Conservation (phyloP, 768 basidiomycete species). For the Austroboletus eburneus region DNA sequence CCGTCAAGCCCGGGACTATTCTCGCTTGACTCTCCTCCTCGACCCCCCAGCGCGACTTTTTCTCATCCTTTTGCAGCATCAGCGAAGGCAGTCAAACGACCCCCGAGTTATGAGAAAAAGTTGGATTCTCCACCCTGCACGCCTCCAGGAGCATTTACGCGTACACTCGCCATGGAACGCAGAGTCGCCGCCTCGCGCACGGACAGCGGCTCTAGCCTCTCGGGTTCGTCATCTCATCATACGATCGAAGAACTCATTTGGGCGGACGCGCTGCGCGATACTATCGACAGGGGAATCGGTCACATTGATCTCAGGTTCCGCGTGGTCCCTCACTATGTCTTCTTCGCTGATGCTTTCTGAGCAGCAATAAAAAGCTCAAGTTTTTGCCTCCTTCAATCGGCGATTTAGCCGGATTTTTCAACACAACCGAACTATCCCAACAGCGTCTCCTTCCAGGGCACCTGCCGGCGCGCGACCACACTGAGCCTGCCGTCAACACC, state of each 20-base stretch:
- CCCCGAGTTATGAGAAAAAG: slow-evolving; percentile 44
- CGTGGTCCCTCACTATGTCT: slow-evolving; percentile 13
- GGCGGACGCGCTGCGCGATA: slow-evolving; percentile 42
- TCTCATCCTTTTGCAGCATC: slow-evolving; percentile 58
- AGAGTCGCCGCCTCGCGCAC: slow-evolving; percentile 16
- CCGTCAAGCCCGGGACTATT: slow-evolving; percentile 30
- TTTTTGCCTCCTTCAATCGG: slow-evolving; percentile 45
- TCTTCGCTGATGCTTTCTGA: slow-evolving; percentile 10
- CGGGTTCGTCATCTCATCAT: slow-evolving; percentile 8
- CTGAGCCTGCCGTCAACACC: slow-evolving; percentile 30
- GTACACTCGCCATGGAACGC: too few relatives aligned
- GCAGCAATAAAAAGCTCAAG: slow-evolving; percentile 39
- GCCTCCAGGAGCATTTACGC: slow-evolving; percentile 18
- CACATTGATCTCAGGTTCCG: slow-evolving; percentile 52
- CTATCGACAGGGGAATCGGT: slow-evolving; percentile 46
- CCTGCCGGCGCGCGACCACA: slow-evolving; percentile 31
- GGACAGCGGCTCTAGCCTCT: slow-evolving; percentile 6
- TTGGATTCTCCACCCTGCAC: slow-evolving; percentile 16
- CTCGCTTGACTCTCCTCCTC: slow-evolving; percentile 31
- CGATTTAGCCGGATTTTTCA: slow-evolving; percentile 46
- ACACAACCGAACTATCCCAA: slow-evolving; percentile 36
- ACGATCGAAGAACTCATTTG: slow-evolving; percentile 38
- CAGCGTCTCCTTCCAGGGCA: slow-evolving; percentile 23
- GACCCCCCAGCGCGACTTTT: slow-evolving; percentile 7
- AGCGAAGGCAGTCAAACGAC: slow-evolving; percentile 41